These are phyloP conservation scores for Septoria petroselini DNA, from an alignment of 2,329 filamentous ascomycete genomes.

Conservation along the genomic window DNA sequence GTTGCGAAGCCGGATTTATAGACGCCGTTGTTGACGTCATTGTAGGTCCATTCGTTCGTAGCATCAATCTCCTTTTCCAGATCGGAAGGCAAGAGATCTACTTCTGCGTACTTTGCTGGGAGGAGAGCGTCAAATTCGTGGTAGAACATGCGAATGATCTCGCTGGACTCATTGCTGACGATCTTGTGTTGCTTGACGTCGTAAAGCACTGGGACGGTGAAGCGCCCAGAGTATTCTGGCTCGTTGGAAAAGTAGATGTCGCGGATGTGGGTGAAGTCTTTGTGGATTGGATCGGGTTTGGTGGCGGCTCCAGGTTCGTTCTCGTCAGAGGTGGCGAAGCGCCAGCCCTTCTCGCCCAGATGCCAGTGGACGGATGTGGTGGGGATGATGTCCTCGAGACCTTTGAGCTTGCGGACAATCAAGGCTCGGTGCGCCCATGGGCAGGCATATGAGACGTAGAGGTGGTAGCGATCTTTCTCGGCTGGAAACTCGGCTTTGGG, in stretches of 20 bases:
- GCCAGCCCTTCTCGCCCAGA: conserved; percentile 74
- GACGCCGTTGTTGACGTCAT: conserved; percentile 52
- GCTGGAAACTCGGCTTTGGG: conserved; percentile 72
- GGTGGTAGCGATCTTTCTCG: conserved; percentile 87
- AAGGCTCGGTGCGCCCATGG: conserved; percentile 89
- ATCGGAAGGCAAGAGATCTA: conserved; percentile 48
- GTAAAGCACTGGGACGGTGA: conserved; percentile 84
- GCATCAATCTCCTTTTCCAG: conserved; percentile 47
- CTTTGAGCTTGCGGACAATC: conserved; percentile 86
- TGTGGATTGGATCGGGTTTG: conserved; percentile 61
- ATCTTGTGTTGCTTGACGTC: conserved; percentile 73
- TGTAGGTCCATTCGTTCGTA: conserved; percentile 53
- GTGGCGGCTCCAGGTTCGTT: conserved; percentile 55
- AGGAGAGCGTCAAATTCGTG: conserved; percentile 67
- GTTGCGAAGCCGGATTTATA: conserved; percentile 55
- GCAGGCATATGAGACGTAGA: conserved; percentile 92
- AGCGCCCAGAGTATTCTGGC: conserved; percentile 69
- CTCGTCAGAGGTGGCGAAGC: conserved; percentile 68
- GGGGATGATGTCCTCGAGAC: conserved; percentile 77
- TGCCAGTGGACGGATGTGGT: conserved; percentile 91
- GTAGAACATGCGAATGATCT: conserved; percentile 90
- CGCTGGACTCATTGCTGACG: conserved; percentile 87
- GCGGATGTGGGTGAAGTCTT: conserved; percentile 68
- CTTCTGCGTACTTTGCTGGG: conserved; percentile 42
- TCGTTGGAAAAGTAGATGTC: conserved; percentile 77